A percentile compares a stretch with the other conserved stretches of the same genome.
phyloP scores from a whole-genome alignment of 2,329 filamentous ascomycete genomes.

The Neospermospora avenae region DNA sequence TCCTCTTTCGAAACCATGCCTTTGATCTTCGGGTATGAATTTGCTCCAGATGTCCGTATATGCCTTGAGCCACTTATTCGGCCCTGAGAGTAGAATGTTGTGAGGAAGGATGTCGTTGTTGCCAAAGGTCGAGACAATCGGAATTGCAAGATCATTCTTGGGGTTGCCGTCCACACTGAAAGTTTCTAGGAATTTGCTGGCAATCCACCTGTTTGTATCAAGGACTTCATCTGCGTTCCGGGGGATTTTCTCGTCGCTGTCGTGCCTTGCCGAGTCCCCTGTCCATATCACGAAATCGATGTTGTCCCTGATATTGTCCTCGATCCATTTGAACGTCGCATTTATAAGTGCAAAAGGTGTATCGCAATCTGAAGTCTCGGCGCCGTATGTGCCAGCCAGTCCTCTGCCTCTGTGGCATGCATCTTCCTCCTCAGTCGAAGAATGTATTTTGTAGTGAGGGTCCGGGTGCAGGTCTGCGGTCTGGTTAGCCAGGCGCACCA shows the following conservation, averaged over 20 bases:
- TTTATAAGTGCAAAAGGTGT: constrained; percentile 76
- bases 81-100: constrained; percentile 84
- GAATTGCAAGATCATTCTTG: constrained; percentile 63
- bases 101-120: constrained; percentile 98
- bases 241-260: constrained; percentile 78
- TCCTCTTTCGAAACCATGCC: constrained; percentile 85
- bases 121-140: constrained; percentile 85
- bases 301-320: constrained; percentile 68
- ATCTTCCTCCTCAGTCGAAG: constrained; percentile 63
- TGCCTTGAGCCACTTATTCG: constrained; percentile 76
- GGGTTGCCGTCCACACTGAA: constrained; percentile 59
- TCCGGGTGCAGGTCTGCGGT: constrained; percentile 85
- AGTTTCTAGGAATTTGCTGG: constrained; percentile 70
- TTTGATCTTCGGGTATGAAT: constrained; percentile 90
- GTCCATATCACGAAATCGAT: constrained; percentile 94
- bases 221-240: constrained; percentile 75
- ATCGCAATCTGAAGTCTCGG: constrained; percentile 87
- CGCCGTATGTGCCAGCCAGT: constrained; percentile 75
- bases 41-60: constrained; percentile 77
- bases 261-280: constrained; percentile 84
- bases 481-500: constrained; percentile 24
- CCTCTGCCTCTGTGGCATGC: constrained; percentile 81
- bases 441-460: constrained; percentile 75
- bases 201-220: constrained; percentile 70
- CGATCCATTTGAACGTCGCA: constrained; percentile 87